These are phyloP conservation scores for Sporisorium reilianum DNA, from an alignment of 1,284 basidiomycete species.

Conservation along the genomic window DNA sequence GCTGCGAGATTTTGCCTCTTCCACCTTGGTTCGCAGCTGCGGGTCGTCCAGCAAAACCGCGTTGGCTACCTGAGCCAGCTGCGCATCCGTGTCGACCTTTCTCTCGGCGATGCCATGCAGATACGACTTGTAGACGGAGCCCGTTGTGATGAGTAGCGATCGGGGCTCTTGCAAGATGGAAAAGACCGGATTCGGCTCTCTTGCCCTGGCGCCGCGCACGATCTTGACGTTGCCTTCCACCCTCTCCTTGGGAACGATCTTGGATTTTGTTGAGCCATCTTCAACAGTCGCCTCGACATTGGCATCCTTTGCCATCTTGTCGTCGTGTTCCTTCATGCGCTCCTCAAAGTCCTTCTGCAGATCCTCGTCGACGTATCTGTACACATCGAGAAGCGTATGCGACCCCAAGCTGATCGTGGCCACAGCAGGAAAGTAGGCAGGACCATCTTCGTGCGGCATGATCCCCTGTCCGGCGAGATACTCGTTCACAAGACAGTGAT, in stretches of 20 bases:
- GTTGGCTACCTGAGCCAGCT: constrained; percentile 53
- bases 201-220: constrained; percentile 49
- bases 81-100: constrained; percentile 59
- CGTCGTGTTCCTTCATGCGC: constrained; percentile 39
- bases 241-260: constrained; percentile 41
- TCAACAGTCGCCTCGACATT: background rate
- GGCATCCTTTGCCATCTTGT: constrained; percentile 1
- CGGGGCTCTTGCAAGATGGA: constrained; percentile 65
- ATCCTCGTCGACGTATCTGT: constrained; percentile 74
- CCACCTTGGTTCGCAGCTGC: constrained; percentile 20
- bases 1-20: constrained; percentile 13
- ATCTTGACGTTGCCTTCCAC: constrained; percentile 50
- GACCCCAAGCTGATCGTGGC: constrained; percentile 89
- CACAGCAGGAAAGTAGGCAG: constrained; percentile 86
- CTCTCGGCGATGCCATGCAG: constrained; percentile 72
- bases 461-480: constrained; percentile 92
- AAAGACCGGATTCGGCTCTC: constrained; percentile 59
- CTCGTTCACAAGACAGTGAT: constrained; percentile 78
- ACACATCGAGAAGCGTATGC: constrained; percentile 86
- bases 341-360: constrained; percentile 43
- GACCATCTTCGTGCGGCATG: constrained; percentile 88
- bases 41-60: constrained; percentile 30
- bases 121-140: constrained; percentile 59
- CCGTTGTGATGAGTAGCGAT: constrained; percentile 63
- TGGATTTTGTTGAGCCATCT: constrained; percentile 13